Evolutionary conservation across 768 basidiomycete genomes (phyloP), one percentile per base, ranked within the genome.

Genomic region (Boletus insuetus): DNA sequence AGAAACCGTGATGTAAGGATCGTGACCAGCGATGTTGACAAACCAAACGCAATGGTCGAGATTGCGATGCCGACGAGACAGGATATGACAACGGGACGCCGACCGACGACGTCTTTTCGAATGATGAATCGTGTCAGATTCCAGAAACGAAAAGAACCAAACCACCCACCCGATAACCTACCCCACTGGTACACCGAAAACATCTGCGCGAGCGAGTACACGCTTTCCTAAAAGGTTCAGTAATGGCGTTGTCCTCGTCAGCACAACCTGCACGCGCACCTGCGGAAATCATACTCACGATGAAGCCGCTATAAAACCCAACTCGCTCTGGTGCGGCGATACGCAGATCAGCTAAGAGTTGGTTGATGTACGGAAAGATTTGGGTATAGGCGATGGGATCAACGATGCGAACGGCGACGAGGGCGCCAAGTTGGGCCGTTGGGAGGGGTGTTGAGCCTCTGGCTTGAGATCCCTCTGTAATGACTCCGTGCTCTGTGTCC

Each of bases 241-340:
- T 34, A 34, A 34, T 8, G 13, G 3, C 12, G 1, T 11, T 13
- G 32, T 34, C 12, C 12, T 22, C 16, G 3, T 1, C 37, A 24
- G 5, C 44, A 84, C 84, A 51, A 85, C 80, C 39, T 11, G 13
- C 10, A 8, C 32, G 10, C 3, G 10, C 12, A 1, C 12, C 9
- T 34, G 32, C 12, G 13, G 13, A 12, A n/a, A n/a, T n/a, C n/a
- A n/a, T 12, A 55, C 54, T 54, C 40, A 54, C 54, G 8, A 55
- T 26, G 37, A 86, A 48, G 14, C 86, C 86, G 56, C 84, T 86
- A 65, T 86, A 87, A 51, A 85, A 82, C 2, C 85, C 86, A n/a
- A 85, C 79, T 54, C 75, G 74, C 16, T 82, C 81, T 4, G 78
- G 78, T 58, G 82, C 75, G 16, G 82, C 81, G 26, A 85, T 62